These are phyloP conservation scores for Ganoderma multipileum DNA, from an alignment of 1,284 basidiomycete species.

Conservation along the genomic window DNA sequence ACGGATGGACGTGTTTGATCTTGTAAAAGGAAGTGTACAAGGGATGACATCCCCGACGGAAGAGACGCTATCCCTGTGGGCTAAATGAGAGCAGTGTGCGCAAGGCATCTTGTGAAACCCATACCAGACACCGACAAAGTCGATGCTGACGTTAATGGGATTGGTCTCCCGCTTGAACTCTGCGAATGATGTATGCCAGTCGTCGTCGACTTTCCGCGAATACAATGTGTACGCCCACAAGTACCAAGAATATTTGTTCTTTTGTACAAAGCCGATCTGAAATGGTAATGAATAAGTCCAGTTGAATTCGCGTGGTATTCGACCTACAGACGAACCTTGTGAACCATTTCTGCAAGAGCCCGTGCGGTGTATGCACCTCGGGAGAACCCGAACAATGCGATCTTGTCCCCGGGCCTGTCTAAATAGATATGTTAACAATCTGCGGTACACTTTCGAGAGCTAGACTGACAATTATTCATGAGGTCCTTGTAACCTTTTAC, in stretches of 20 bases:
- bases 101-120: background rate
- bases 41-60: conserved; percentile 51
- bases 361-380: conserved; percentile 66
- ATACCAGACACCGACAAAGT: conserved; percentile 37
- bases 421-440: conserved; percentile 7
- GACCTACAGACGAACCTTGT: conserved; percentile 43
- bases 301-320: background rate
- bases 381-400: conserved; percentile 68
- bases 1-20: conserved; percentile 61
- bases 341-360: conserved; percentile 62
- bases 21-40: conserved; percentile 59
- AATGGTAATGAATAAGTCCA: background rate
- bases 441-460: background rate
- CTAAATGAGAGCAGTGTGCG: background rate
- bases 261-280: too few relatives aligned
- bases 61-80: conserved; percentile 52
- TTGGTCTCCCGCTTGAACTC: too few relatives aligned
- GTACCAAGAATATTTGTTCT: too few relatives aligned
- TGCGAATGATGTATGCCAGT: too few relatives aligned
- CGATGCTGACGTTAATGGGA: too few relatives aligned
- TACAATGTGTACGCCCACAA: too few relatives aligned
- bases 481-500: conserved; percentile 61
- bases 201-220: too few relatives aligned
- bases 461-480: conserved; percentile 61
- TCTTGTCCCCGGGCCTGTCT: conserved; percentile 54